Evolutionary conservation across 371 early-diverging fungal species (phyloP), one percentile per base, ranked within the genome.

Genomic region (Mortierella sp.): DNA sequence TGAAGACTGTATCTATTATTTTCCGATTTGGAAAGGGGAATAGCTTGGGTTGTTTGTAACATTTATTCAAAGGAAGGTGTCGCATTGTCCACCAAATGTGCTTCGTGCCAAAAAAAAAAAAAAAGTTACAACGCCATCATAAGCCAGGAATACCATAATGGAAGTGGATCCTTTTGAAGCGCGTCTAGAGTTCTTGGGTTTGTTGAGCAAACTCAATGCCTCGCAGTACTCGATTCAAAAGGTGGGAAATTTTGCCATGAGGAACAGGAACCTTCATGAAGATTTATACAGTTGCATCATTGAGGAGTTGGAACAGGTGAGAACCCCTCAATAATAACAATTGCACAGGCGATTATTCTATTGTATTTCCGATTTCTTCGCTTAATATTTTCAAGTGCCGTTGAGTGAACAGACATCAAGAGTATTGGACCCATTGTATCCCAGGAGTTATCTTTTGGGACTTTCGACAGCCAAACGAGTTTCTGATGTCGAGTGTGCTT

Each of bases 121-220:
- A 51, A 51, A 51, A 45, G 29, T 28, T 31, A 34, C 57, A 57
- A 34, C 31, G 17, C 35, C 31, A 53, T 28, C 29, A 26, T 29
- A 9, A 53, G 3, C 29, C 53, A 53, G 53, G 53, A 53, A 53
- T 28, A 23, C 53, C 23, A 66, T 26, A 26, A 76, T 82, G 74
- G 91, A 90, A 40, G 86, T 88, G n/a, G 94, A 93, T 76, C 93
- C 93, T 0, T 94, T 94, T 61, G 93, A 93, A 84, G 92, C 92
- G 61, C 89, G 93, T 42, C 70, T 94, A 55, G 72, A 83, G 15
- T 94, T 94, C 65, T 71, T 89, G 47, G 76, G 85, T n/a, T 67
- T 91, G 64, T 82, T 94, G 53, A 85, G 88, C 67, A 91, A 90
- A 77, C 85, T 94, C n/a, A 92, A 88, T 70, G 93, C 92, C 19